Conservation (phyloP, 2,329 filamentous ascomycete species). For the Ophiostoma australiae region DNA sequence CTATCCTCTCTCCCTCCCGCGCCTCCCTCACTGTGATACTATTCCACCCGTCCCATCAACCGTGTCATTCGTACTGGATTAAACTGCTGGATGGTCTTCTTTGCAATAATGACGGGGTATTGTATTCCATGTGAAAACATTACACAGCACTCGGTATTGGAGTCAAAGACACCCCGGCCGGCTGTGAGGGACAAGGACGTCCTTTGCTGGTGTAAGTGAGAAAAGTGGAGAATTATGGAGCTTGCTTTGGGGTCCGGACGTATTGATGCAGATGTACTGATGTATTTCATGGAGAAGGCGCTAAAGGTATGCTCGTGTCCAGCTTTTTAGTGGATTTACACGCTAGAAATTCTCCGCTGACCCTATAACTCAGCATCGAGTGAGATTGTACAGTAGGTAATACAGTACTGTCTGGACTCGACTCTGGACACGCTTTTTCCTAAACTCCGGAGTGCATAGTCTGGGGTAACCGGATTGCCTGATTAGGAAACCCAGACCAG, state of each 20-base stretch:
- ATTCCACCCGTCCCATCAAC: background rate
- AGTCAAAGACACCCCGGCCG: background rate
- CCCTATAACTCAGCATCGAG: background rate
- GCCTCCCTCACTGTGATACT: background rate
- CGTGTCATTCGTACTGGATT: background rate
- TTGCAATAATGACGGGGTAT: no score
- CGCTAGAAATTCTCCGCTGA: background rate
- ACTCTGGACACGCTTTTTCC: background rate
- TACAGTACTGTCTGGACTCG: no score
- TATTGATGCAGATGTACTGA: background rate
- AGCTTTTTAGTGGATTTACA: background rate
- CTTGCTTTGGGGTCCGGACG: background rate
- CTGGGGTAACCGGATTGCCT: conserved; percentile 9
- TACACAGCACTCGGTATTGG: background rate
- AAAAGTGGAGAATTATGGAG: background rate
- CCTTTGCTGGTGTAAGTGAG: conserved; percentile 11
- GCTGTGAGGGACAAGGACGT: background rate
- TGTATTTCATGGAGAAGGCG: conserved; percentile 1
- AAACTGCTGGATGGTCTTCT: background rate
- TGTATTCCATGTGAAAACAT: no score
- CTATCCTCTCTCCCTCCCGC: background rate
- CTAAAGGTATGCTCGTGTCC: background rate
- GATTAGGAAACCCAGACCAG: conserved; percentile 1
- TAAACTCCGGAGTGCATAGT: conserved; percentile 5
- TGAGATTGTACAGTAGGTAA: background rate